These are phyloP conservation scores for Sclerotinia subarctica DNA, from an alignment of 2,329 filamentous ascomycete genomes.

Conservation along the genomic window DNA sequence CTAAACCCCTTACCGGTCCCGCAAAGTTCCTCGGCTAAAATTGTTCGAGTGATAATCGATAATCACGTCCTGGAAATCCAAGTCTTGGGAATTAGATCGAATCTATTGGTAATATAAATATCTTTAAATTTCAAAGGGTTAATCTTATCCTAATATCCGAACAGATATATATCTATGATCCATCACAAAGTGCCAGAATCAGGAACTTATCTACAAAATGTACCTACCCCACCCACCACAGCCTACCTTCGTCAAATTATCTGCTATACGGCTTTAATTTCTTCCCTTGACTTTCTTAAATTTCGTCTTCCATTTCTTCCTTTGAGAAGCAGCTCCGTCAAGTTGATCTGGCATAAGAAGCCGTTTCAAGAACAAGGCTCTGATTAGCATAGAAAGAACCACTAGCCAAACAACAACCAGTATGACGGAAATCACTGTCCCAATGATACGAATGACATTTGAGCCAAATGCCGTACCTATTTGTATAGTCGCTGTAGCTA, in stretches of 20 bases:
- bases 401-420: conserved; percentile 66
- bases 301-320: conserved; percentile 18
- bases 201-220: not conserved
- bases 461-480: conserved; percentile 62
- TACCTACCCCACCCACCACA: not conserved
- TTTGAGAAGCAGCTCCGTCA: conserved; percentile 23
- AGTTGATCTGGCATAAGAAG: conserved; percentile 66
- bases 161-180: not conserved
- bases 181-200: not conserved
- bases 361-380: conserved; percentile 61
- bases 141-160: not conserved
- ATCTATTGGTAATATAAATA: too few relatives aligned
- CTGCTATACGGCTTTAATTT: not conserved
- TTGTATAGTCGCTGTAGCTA: conserved; percentile 67
- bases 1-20: not conserved
- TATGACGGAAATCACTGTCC: conserved; percentile 63
- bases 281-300: not conserved
- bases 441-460: conserved; percentile 60
- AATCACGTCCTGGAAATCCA: too few relatives aligned
- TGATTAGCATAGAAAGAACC: conserved; percentile 68
- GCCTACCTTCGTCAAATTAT: not conserved
- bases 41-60: too few relatives aligned
- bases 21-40: too few relatives aligned
- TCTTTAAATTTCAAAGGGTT: too few relatives aligned
- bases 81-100: too few relatives aligned